Evolutionary conservation across 2,329 filamentous ascomycete species (phyloP).

Genomic region (Aaosphaeria arxii): DNA sequence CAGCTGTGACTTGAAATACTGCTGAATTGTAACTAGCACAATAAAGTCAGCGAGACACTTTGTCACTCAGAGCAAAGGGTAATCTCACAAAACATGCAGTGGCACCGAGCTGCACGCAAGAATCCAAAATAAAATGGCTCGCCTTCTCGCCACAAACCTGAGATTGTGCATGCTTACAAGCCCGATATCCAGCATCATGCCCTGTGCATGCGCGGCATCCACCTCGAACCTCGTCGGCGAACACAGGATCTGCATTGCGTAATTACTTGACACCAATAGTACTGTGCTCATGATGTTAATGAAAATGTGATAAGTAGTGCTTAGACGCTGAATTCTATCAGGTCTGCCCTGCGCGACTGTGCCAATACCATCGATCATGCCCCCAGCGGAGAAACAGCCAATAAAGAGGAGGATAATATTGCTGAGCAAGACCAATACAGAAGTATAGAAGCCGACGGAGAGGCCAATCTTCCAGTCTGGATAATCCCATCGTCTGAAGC

Average conservation of each 20-base stretch:
- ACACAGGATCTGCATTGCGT: conserved; percentile 11
- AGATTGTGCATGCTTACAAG: conserved; percentile 40
- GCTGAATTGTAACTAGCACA: conserved; percentile 11
- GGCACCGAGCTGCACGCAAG: not conserved
- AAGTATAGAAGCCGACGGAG: not conserved
- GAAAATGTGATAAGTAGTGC: not conserved
- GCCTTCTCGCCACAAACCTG: not conserved
- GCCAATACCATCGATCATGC: not conserved
- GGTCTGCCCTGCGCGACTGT: not conserved
- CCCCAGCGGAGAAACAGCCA: not conserved
- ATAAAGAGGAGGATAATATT: not conserved
- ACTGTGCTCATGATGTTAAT: conserved; percentile 39
- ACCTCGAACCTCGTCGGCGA: conserved; percentile 10
- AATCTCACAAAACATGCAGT: conserved; percentile 5
- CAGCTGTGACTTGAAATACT: conserved; percentile 5
- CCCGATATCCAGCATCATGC: conserved; percentile 25
- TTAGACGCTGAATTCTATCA: not conserved
- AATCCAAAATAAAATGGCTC: not conserved
- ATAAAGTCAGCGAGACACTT: not conserved
- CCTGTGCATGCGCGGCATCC: conserved; percentile 12
- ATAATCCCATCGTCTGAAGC: too few relatives aligned
- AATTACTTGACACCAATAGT: conserved; percentile 7
- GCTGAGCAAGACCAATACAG: not conserved
- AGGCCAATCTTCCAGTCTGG: not conserved
- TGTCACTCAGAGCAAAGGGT: not conserved